Base-by-base conservation (phyloP, 2,329 filamentous ascomycete genomes). In the Scleromitrula shiraiana region DNA sequence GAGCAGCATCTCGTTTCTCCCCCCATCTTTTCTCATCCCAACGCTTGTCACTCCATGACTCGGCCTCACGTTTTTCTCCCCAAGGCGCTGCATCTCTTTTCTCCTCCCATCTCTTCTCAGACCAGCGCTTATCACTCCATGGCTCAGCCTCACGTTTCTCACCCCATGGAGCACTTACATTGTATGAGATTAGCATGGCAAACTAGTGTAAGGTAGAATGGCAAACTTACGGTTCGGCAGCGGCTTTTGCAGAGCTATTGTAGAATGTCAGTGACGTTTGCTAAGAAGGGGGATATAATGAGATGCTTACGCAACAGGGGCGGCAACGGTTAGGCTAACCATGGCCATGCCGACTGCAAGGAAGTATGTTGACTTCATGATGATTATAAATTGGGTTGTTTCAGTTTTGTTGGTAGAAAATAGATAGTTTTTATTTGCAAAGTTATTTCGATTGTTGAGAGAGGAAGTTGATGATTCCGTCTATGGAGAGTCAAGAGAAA, bases 361-460 rank as follows among this genome's bases (percentile, higher is more conserved):
- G 17, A 43, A 17, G 20, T 26, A 24, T 19, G 41, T 33, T 23
- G 20, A 8, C 41, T 42, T 43, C 41, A 43, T 43, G 41, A 33
- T 43, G 20, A 14, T 22, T 22, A 19, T n/a, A 37, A 9, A 12
- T 14, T 37, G 33, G 5, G 19, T 19, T n/a, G 6, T 22, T 15
- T 19, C 20, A 19, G 17, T 7, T 29, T 27, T 27, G 7, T 27
- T 40, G 14, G 20, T 7, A 40, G 29, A 14, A 23, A 33, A 12
- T 37, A 17, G 19, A 9, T 14, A 33, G 12, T 35, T 3, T 7
- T 43, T 43, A n/a, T 12, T 27, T 29, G 33, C 19, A 22, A 33
- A 19, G 20, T 14, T 22, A 22, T 42, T 41, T 12, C 3, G 19
- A 32, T 26, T 42, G 17, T 23, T 32, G 14, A 7, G 4, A 17